A percentile compares a stretch with the other conserved stretches of the same genome.
Conservation (phyloP, 2,329 filamentous ascomycete species). For the Daldinia eschscholtzii region DNA sequence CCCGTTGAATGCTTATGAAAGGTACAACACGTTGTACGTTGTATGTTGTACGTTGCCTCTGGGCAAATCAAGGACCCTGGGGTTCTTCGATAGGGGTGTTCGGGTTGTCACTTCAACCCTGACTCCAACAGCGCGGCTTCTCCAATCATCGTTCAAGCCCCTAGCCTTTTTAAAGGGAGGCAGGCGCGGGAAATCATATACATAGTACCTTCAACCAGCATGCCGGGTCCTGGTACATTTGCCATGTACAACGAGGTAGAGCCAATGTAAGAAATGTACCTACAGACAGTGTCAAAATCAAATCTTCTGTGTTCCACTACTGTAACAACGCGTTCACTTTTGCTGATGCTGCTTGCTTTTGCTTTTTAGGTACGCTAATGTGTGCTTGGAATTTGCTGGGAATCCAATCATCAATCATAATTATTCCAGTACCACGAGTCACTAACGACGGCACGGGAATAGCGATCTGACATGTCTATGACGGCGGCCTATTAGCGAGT, state of each 20-base stretch:
- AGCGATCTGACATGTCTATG: constrained; percentile 43
- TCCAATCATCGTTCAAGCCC: constrained; percentile 9
- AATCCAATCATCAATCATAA: constrained; percentile 41
- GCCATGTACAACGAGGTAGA: not conserved
- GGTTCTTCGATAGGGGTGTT: constrained; percentile 26
- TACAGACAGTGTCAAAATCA: constrained; percentile 5
- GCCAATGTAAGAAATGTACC: not conserved
- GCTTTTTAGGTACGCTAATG: constrained; percentile 36
- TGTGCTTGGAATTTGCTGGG: constrained; percentile 37
- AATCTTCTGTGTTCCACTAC: constrained; percentile 5
- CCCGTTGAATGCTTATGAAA: too few relatives aligned
- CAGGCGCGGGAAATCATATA: constrained; percentile 26
- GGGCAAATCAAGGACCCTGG: not conserved
- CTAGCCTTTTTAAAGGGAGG: constrained; percentile 10
- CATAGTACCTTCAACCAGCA: constrained; percentile 26
- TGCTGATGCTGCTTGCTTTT: not conserved
- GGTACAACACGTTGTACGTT: not conserved
- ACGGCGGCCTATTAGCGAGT: constrained; percentile 41
- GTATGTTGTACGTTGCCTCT: not conserved
- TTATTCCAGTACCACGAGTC: constrained; percentile 37
- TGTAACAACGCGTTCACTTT: constrained; percentile 35
- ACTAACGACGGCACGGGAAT: constrained; percentile 40
- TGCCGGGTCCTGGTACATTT: constrained; percentile 21
- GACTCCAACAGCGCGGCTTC: constrained; percentile 28
- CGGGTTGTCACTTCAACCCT: constrained; percentile 34